Evolutionary conservation across 768 basidiomycete genomes (phyloP).

Genomic region (Leucogyrophana mollusca): DNA sequence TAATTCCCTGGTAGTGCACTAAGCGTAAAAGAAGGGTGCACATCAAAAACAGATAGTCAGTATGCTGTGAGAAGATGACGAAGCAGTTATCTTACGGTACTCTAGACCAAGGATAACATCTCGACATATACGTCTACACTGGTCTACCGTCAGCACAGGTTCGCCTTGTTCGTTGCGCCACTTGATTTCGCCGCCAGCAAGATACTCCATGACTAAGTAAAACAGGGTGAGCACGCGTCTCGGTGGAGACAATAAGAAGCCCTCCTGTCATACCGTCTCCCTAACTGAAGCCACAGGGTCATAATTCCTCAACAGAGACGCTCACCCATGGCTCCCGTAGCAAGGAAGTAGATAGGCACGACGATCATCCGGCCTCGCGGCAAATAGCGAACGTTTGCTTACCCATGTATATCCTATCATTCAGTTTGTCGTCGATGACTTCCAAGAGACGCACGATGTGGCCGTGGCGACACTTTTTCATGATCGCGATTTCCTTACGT

Average conservation of each 20-base stretch:
- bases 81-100: conserved; percentile 67
- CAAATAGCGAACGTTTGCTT: conserved; percentile 32
- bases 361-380: conserved; percentile 12
- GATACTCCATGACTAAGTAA: conserved; percentile 87
- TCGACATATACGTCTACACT: conserved; percentile 84
- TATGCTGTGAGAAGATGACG: conserved; percentile 9
- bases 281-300: conserved; percentile 30
- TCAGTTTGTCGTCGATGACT: conserved; percentile 90
- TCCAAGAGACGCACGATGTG: conserved; percentile 89
- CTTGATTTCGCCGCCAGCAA: conserved; percentile 91
- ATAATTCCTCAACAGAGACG: conserved; percentile 28
- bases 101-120: conserved; percentile 94
- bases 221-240: conserved; percentile 17
- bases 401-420: conserved; percentile 94
- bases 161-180: conserved; percentile 68
- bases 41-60: conserved; percentile 3
- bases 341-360: conserved; percentile 20
- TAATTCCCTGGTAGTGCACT: conserved; percentile 98
- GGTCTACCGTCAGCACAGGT: conserved; percentile 80
- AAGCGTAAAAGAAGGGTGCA: conserved; percentile 1
- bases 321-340: conserved; percentile 24
- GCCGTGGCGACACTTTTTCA: conserved; percentile 93
- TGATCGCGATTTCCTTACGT: conserved; percentile 93
- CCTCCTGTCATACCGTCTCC: conserved; percentile 30
- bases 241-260: conserved; percentile 6